phyloP scores from a whole-genome alignment of 192 early-diverging fungal species.

The Backusella sp. region DNA sequence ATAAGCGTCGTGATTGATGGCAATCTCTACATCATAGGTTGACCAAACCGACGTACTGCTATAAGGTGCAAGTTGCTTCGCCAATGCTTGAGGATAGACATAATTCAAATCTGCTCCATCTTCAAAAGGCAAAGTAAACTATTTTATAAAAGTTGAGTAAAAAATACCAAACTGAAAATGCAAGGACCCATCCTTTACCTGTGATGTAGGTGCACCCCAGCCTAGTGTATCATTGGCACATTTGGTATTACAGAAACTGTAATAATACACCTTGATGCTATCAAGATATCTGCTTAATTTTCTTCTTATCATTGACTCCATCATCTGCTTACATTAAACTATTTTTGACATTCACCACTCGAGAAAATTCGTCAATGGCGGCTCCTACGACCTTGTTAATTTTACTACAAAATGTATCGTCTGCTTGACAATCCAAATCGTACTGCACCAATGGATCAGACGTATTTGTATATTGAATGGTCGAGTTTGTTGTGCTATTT shows the following conservation, averaged over 20 bases:
- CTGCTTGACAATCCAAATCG: slow-evolving; percentile 20
- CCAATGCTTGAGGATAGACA: slow-evolving; percentile 36
- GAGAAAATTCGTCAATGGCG: slow-evolving; percentile 25
- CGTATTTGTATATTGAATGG: slow-evolving; percentile 23
- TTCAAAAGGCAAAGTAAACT: slow-evolving; percentile 34
- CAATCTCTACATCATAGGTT: slow-evolving; percentile 26
- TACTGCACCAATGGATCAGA: slow-evolving; percentile 11
- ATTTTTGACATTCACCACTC: slow-evolving; percentile 26
- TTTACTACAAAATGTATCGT: slow-evolving; percentile 29
- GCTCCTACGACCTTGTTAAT: slow-evolving; percentile 15
- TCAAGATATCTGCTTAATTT: neutral
- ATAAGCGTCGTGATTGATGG: slow-evolving; percentile 37
- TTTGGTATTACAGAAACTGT: neutral
- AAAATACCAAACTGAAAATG: neutral
- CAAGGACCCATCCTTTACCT: neutral
- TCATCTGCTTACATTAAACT: slow-evolving; percentile 21
- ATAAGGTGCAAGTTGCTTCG: slow-evolving; percentile 32
- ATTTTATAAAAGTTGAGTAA: neutral
- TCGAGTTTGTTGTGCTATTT: slow-evolving; percentile 4
- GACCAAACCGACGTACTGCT: slow-evolving; percentile 25
- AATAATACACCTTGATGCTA: neutral
- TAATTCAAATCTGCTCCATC: slow-evolving; percentile 34
- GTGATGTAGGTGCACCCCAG: slow-evolving; percentile 2
- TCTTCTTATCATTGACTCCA: neutral
- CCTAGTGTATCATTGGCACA: slow-evolving; percentile 16